Evolutionary conservation across 1,139 yeast species (phyloP).

Genomic region (Debaryomycetaceae sp.): DNA sequence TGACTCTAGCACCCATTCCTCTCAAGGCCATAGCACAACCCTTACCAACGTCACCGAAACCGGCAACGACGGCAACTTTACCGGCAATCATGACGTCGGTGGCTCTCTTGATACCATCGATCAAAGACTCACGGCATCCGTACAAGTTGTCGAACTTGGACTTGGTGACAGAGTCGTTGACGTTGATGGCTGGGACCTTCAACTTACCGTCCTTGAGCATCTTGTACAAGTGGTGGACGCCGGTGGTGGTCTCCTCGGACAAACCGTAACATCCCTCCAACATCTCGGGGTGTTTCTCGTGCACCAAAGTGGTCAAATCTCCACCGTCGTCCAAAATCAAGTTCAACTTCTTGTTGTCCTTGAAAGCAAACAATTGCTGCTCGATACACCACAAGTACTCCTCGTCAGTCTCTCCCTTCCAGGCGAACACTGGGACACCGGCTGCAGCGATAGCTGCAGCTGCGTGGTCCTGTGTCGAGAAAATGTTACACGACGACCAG

Average conservation of each 20-base stretch:
- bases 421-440: conserved; percentile 99
- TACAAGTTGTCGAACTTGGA: conserved; percentile 99
- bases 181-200: conserved; percentile 99
- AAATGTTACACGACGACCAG: conserved; percentile 99
- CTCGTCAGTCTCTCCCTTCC: conserved; percentile 99
- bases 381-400: conserved; percentile 99
- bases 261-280: conserved; percentile 92
- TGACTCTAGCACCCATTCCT: conserved; percentile 99
- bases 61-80: conserved; percentile 98
- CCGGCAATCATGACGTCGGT: conserved; percentile 99
- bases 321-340: conserved; percentile 99
- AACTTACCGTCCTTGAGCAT: conserved; percentile 85
- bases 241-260: conserved; percentile 99
- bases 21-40: conserved; percentile 99
- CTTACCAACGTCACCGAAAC: conserved; percentile 99
- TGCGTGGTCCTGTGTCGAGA: conserved; percentile 99
- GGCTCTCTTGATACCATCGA: conserved; percentile 99
- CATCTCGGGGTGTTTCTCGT: conserved; percentile 98
- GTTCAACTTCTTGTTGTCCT: conserved; percentile 94
- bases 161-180: conserved; percentile 98
- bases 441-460: conserved; percentile 99
- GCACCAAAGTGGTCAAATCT: conserved; percentile 95
- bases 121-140: conserved; percentile 99
- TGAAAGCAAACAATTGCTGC: conserved; percentile 98
- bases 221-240: conserved; percentile 99